Evolutionary conservation across 371 early-diverging fungal species (phyloP).

Genomic region (Nematocida minor): DNA sequence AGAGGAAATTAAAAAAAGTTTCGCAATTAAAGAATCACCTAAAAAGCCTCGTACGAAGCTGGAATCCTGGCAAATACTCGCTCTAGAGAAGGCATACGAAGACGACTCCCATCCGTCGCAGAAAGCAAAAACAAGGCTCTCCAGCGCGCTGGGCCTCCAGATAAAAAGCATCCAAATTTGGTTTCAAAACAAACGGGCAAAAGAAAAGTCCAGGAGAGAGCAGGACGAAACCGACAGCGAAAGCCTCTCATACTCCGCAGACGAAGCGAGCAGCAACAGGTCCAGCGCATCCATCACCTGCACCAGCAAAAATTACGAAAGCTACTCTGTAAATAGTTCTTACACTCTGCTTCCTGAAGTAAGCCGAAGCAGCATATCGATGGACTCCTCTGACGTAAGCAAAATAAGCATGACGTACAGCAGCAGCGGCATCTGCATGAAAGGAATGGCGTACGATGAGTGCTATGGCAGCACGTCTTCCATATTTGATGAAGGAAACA

Average conservation of each 20-base stretch:
- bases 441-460: conserved; percentile 38
- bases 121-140: conserved; percentile 46
- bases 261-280: background rate
- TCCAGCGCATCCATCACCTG: background rate
- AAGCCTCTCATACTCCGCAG: background rate
- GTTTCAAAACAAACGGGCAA: conserved; percentile 65
- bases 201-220: conserved; percentile 51
- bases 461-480: conserved; percentile 23
- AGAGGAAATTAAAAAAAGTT: conserved; percentile 46
- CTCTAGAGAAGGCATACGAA: conserved; percentile 46
- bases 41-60: conserved; percentile 51
- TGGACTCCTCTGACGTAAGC: background rate
- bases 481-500: background rate
- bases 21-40: background rate
- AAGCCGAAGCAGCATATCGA: background rate
- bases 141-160: conserved; percentile 28
- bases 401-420: conserved; percentile 21
- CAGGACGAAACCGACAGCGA: conserved; percentile 13
- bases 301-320: too few relatives aligned
- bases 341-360: too few relatives aligned
- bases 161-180: conserved; percentile 60
- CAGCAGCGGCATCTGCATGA: background rate
- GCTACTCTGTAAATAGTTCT: too few relatives aligned
- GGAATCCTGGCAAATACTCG: conserved; percentile 40
- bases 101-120: conserved; percentile 56